phyloP scores from a whole-genome alignment of 768 basidiomycete genomes.

The Suillus luteus region DNA sequence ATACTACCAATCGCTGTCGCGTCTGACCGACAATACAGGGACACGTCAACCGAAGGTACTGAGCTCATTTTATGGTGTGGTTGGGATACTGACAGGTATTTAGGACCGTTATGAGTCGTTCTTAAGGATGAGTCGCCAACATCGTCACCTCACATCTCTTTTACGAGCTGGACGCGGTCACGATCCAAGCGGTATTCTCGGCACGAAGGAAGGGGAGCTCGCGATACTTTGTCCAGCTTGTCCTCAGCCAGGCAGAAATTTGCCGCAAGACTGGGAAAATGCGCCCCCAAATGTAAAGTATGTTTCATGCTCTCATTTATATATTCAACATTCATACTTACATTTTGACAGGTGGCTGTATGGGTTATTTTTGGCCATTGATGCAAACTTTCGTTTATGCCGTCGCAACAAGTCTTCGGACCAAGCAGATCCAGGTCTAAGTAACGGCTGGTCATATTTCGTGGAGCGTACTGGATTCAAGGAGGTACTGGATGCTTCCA shows the following conservation, averaged over 20 bases:
- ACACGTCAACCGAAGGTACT: slow-evolving; percentile 5
- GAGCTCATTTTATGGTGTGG: background rate
- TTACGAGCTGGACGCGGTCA: background rate
- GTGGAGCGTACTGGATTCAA: background rate
- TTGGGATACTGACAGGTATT: background rate
- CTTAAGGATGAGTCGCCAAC: background rate
- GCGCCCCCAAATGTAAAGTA: background rate
- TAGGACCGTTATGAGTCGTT: background rate
- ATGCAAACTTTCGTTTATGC: background rate
- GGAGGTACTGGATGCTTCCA: background rate
- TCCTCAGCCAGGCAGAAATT: background rate
- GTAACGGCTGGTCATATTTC: background rate
- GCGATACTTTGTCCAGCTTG: background rate
- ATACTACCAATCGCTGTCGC: slow-evolving; percentile 19
- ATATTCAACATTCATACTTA: background rate
- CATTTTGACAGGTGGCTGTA: background rate
- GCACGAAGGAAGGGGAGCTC: background rate
- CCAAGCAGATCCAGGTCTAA: background rate
- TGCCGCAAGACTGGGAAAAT: background rate
- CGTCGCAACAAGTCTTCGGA: background rate
- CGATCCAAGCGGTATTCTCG: background rate
- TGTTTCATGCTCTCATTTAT: background rate
- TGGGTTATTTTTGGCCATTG: background rate
- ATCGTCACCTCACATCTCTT: background rate
- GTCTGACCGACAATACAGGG: slow-evolving; percentile 31